These are phyloP conservation scores for Candida tunisiensis DNA, from an alignment of 1,139 yeast genomes.

Conservation along the genomic window DNA sequence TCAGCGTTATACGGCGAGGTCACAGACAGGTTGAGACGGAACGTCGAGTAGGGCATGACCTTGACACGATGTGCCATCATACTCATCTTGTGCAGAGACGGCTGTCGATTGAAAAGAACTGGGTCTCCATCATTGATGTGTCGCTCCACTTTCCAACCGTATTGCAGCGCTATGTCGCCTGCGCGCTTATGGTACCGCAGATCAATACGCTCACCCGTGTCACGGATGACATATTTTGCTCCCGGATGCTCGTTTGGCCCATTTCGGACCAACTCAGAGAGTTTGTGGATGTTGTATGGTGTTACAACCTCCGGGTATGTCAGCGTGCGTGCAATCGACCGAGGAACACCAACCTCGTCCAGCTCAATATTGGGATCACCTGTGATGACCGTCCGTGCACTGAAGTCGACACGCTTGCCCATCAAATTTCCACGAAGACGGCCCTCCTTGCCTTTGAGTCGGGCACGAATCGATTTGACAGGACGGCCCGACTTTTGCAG, in stretches of 20 bases:
- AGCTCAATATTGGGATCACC: conserved; percentile 98
- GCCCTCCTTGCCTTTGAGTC: conserved; percentile 98
- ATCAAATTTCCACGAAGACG: conserved; percentile 99
- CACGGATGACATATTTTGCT: conserved; percentile 95
- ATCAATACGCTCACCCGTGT: conserved; percentile 97
- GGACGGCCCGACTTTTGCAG: conserved; percentile 98
- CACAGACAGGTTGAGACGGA: conserved; percentile 88
- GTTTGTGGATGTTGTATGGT: conserved; percentile 85
- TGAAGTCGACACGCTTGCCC: conserved; percentile 99
- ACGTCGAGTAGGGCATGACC: conserved; percentile 98
- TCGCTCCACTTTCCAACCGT: conserved; percentile 99
- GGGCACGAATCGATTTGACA: conserved; percentile 93
- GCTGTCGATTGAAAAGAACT: conserved; percentile 96
- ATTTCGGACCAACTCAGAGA: conserved; percentile 85
- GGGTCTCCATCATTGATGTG: conserved; percentile 97
- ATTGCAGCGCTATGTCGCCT: conserved; percentile 93
- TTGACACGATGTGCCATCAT: conserved; percentile 99
- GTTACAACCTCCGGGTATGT: conserved; percentile 97
- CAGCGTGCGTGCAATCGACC: conserved; percentile 86
- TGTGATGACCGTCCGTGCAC: conserved; percentile 97
- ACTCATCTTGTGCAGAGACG: conserved; percentile 97
- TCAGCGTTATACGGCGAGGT: conserved; percentile 99
- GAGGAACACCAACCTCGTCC: conserved; percentile 95
- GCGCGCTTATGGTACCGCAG: conserved; percentile 94
- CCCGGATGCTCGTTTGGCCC: conserved; percentile 99